A percentile compares a stretch with the other conserved stretches of the same genome.
Conservation (phyloP, 164 flowering plant species). For the Magnolia officinalis region DNA sequence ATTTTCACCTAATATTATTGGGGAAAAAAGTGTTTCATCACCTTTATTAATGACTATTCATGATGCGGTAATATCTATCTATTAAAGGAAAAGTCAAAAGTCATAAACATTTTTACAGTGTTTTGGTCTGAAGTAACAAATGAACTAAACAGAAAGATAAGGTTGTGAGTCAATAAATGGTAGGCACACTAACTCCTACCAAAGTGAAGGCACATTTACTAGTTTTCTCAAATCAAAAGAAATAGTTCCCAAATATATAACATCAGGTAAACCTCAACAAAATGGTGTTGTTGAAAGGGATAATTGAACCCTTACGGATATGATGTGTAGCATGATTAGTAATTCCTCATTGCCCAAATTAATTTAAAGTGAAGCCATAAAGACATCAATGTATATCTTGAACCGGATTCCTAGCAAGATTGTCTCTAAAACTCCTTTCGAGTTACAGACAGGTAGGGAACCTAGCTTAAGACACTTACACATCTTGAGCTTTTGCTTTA, state of each 20-base stretch:
- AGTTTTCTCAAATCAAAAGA: not conserved
- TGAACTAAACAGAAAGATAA: not conserved
- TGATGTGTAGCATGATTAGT: constrained; percentile 5
- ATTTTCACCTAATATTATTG: not conserved
- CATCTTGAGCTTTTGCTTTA: not conserved
- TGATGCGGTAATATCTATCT: not conserved
- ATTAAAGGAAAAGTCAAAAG: not conserved
- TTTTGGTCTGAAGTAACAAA: not conserved
- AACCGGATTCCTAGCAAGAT: not conserved
- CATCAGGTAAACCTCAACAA: not conserved
- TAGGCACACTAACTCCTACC: not conserved
- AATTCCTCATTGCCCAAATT: not conserved
- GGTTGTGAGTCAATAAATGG: no score
- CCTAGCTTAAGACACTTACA: constrained; percentile 5
- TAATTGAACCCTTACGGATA: not conserved
- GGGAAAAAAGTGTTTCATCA: no score
- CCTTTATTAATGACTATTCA: no score
- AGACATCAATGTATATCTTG: not conserved
- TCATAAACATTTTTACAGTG: no score
- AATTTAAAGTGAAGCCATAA: not conserved
- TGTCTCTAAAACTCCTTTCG: constrained; percentile 6
- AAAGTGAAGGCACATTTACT: constrained; percentile 1
- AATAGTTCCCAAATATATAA: not conserved
- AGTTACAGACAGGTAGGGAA: not conserved
- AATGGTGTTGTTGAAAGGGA: constrained; percentile 5